Base-by-base conservation (phyloP, 352 stramenopile species). In the Globisporangium megalacanthum region DNA sequence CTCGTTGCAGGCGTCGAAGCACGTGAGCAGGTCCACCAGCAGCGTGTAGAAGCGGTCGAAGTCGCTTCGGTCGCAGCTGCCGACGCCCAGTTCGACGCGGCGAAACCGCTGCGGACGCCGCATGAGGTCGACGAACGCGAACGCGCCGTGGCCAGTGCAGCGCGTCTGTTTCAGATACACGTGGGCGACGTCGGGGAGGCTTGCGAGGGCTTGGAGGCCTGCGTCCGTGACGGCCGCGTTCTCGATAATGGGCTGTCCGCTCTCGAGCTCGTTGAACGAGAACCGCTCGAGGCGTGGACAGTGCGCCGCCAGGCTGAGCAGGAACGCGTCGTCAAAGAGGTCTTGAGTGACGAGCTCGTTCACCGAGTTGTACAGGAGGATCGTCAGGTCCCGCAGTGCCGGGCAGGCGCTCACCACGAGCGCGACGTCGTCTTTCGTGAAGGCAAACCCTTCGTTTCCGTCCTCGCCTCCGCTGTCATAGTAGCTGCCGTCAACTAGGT, bases 341-440 rank as follows among this genome's bases (percentile, higher is more conserved):
- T 62, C 57, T 20, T 62, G 57, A 0, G 33, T 56, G 49, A 62
- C 49, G n/a, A 56, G 42, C 11, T 62, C 57, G 47, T 57, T 62
- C 48, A 41, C 11, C 5, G 57, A 62, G 39, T 62, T 62, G 57
- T 62, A 62, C 13, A 62, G 31, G 3, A 49, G 50, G 9, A 62
- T 52, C 6, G 29, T 35, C 1, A 62, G 39, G 6, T 52, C 49
- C 6, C 15, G 29, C 3, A 62, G 49, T 20, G 49, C 37, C 1
- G 57, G 57, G 13, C 57, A 62, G 15, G 57, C 49, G 10, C 51
- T 41, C n/a, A 62, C 25, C 5, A 62, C 49, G 15, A 14, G 22
- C 6, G 47, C 49, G 20, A 62, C 42, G 41, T 62, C 49, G 10
- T 52, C 44, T 44, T 62, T 62, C 19, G 57, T 52, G 41, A 54